Evolutionary conservation across 495 filamentous ascomycete genomes (phyloP), one percentile per base, ranked within the genome.

Genomic region (Penicillium coprophilum): DNA sequence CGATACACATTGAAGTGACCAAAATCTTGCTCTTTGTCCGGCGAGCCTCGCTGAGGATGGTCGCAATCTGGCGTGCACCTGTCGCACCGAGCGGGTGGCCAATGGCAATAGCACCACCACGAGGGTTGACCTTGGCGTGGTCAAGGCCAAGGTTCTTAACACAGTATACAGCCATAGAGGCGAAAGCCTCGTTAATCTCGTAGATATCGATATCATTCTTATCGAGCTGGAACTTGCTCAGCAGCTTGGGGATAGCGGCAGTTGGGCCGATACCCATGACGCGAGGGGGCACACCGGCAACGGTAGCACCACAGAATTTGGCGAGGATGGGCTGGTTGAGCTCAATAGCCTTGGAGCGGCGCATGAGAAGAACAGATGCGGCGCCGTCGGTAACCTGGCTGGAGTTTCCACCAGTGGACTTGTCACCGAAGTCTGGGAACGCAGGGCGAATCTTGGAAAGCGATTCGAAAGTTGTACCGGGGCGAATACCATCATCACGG

Each of bases 241-340:
- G 79, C 34, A 98, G 81, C 82, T 98, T 98, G 59, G 94, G 94
- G 64, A 98, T 96, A 43, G 91, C 94, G 50, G 95, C 82, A 13
- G 91, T 87, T 24, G 94, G 94, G 28, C 94, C 94, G 59, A 98
- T 97, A 53, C 94, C 94, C 94, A 98, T 98, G 69, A 98, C 88
- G 48, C 93, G 81, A 1, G 94, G 93, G 1, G 93, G 83, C 2
- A 97, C 82, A 60, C 94, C 94, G 44, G 90, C 88, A 36, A 96
- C 88, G 10, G 92, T 96, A 28, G 92, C 88, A 61, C 90, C 91
- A 65, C 91, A 90, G 77, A 90, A 98, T 73, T 98, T 98, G 68
- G 86, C 94, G 52, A 97, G 73, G 72, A 98, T 91, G 46, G 94
- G 91, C 78, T 96, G 89, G 64, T 89, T 87, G 34, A 97, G 82